Evolutionary conservation across 2,329 filamentous ascomycete genomes (phyloP).

Genomic region (Botryosphaeria dothidea): DNA sequence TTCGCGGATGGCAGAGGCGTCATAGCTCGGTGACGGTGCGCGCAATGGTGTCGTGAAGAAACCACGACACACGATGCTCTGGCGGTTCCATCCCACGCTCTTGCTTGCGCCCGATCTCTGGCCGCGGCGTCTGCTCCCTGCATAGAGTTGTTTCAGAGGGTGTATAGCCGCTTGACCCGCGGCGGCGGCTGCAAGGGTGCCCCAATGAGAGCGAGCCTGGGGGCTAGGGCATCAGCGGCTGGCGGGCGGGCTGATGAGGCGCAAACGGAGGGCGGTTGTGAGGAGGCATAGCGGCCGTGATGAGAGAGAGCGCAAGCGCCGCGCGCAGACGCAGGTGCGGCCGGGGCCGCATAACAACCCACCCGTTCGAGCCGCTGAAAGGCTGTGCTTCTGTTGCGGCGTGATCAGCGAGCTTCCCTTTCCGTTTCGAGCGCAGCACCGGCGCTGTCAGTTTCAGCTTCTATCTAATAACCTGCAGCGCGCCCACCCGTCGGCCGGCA

Average conservation of each 20-base stretch:
- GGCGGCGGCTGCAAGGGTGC: slow-evolving; percentile 13
- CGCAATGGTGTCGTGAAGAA: background rate
- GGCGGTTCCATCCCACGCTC: background rate
- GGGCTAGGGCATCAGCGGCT: background rate
- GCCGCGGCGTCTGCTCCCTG: slow-evolving; percentile 5
- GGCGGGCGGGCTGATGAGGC: slow-evolving; percentile 3
- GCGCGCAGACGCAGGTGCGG: background rate
- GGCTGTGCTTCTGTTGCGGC: background rate
- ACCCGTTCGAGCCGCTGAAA: background rate
- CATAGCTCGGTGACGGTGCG: background rate
- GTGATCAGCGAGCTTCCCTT: slow-evolving; percentile 13
- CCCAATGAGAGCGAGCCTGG: background rate
- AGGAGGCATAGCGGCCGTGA: background rate
- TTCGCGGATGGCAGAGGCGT: background rate
- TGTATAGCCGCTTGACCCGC: slow-evolving; percentile 13
- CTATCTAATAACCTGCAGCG: slow-evolving; percentile 13
- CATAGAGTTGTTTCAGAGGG: slow-evolving; percentile 6
- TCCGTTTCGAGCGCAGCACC: slow-evolving; percentile 13
- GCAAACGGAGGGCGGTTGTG: slow-evolving; percentile 7
- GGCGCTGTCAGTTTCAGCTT: slow-evolving; percentile 16
- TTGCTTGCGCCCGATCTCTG: background rate
- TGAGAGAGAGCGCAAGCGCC: slow-evolving; percentile 1
- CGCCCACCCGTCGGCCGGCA: slow-evolving; percentile 4
- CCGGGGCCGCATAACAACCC: background rate
- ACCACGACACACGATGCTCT: background rate